These are phyloP conservation scores for Eragrostis nindensis DNA, from an alignment of 176 grass and related monocot species.

Conservation along the genomic window DNA sequence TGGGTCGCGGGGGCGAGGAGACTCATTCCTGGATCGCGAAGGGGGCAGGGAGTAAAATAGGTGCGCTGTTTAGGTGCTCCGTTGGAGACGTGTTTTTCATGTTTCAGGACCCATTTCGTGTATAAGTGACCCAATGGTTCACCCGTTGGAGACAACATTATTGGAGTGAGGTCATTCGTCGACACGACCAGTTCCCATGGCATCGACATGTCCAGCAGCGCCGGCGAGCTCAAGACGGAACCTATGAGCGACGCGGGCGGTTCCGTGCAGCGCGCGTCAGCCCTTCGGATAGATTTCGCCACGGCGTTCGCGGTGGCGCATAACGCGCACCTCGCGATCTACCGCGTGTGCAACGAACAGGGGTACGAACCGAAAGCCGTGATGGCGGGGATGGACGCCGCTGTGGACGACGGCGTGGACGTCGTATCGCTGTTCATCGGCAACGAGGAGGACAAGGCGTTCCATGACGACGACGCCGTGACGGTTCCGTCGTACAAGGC, in stretches of 20 bases:
- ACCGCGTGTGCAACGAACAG: slow-evolving; percentile 38
- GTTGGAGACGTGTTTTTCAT: no score
- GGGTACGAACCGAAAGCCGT: slow-evolving; percentile 18
- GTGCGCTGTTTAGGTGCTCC: no score
- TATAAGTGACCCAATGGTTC: no score
- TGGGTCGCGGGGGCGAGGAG: no score
- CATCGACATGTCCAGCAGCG: slow-evolving; percentile 8
- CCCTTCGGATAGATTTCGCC: slow-evolving; percentile 17
- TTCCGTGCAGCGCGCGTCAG: not conserved
- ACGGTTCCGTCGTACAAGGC: slow-evolving; percentile 35
- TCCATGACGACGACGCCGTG: slow-evolving; percentile 32
- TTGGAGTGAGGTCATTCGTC: slow-evolving; percentile 53
- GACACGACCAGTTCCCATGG: not conserved
- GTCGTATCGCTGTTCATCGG: slow-evolving; percentile 42
- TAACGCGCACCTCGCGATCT: slow-evolving; percentile 46
- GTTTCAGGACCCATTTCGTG: no score
- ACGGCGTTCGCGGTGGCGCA: slow-evolving; percentile 35
- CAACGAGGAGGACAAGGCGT: not conserved
- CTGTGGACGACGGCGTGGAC: slow-evolving; percentile 52
- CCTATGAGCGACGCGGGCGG: no score
- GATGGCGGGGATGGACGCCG: slow-evolving; percentile 41
- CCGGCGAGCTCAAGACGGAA: no score
- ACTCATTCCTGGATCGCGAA: no score
- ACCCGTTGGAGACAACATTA: no score
- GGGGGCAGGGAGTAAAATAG: no score